phyloP scores from a whole-genome alignment of 345 rosid species.

The Eucalyptus albens region DNA sequence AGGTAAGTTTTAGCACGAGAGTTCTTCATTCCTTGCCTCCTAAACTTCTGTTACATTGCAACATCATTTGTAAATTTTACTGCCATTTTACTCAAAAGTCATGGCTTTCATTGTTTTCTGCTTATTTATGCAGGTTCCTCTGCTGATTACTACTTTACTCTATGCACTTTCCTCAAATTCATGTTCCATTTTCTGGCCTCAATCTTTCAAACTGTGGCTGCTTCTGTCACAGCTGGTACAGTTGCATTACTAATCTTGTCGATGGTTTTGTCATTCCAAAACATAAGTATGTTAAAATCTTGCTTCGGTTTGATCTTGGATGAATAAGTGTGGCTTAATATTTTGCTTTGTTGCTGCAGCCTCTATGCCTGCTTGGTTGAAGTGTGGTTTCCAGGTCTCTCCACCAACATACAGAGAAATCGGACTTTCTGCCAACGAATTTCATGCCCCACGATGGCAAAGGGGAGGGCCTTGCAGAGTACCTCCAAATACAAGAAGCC shows the following conservation, averaged over 20 bases:
- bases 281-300: slow-evolving; percentile 15
- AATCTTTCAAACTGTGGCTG: slow-evolving; percentile 33
- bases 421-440: slow-evolving; percentile 11
- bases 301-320: neutral
- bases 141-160: slow-evolving; percentile 41
- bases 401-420: slow-evolving; percentile 54
- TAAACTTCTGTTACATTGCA: neutral
- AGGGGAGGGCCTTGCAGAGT: slow-evolving; percentile 9
- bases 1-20: slow-evolving; percentile 19
- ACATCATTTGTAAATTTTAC: neutral
- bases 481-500: neutral
- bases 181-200: slow-evolving; percentile 66
- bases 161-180: slow-evolving; percentile 48
- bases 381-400: slow-evolving; percentile 21
- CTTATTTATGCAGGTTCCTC: slow-evolving; percentile 37
- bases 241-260: slow-evolving; percentile 18
- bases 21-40: neutral
- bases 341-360: slow-evolving; percentile 24
- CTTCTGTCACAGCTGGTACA: slow-evolving; percentile 36
- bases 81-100: neutral
- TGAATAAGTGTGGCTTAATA: neutral
- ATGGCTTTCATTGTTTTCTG: neutral
- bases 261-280: slow-evolving; percentile 51
- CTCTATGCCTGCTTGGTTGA: slow-evolving; percentile 58
- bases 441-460: slow-evolving; percentile 67